These are phyloP conservation scores for Neolentinus lepideus DNA, from an alignment of 1,284 basidiomycete species.

Conservation along the genomic window DNA sequence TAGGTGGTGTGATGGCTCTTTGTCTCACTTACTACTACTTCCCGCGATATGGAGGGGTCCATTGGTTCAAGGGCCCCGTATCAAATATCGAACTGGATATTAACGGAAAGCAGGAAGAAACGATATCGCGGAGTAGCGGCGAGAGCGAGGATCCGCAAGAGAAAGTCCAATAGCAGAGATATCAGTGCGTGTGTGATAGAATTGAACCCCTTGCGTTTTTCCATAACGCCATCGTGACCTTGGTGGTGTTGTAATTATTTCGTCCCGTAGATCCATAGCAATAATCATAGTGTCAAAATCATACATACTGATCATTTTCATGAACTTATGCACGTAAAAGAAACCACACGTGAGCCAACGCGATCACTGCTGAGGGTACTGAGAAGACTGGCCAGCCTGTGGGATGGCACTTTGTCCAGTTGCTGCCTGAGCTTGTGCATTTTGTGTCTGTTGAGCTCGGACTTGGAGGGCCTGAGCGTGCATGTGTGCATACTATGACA, in stretches of 20 bases:
- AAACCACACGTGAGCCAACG: too few species aligned
- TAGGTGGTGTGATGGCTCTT: conserved; percentile 47
- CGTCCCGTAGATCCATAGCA: too few species aligned
- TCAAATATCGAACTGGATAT: conserved; percentile 23
- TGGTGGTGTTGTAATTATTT: too few species aligned
- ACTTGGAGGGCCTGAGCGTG: background rate
- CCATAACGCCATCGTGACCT: too few species aligned
- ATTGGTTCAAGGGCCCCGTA: conserved; percentile 64
- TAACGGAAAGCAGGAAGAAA: background rate
- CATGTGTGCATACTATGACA: background rate
- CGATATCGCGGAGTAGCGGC: background rate
- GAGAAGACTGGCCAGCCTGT: background rate
- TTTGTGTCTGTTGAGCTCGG: background rate
- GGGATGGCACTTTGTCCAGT: background rate
- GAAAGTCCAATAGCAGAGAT: background rate
- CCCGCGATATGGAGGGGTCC: conserved; percentile 57
- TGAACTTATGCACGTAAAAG: too few species aligned
- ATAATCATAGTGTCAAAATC: too few species aligned
- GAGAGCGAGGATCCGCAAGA: background rate
- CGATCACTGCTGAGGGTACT: background rate
- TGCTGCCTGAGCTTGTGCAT: background rate
- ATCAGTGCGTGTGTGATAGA: background rate
- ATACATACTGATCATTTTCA: too few species aligned
- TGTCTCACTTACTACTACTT: conserved; percentile 58
- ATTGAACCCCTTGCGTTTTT: too few species aligned